A percentile compares a stretch with the other conserved stretches of the same genome.
Conservation (phyloP, 2,329 filamentous ascomycete genomes). For the Colletotrichum aenigma region DNA sequence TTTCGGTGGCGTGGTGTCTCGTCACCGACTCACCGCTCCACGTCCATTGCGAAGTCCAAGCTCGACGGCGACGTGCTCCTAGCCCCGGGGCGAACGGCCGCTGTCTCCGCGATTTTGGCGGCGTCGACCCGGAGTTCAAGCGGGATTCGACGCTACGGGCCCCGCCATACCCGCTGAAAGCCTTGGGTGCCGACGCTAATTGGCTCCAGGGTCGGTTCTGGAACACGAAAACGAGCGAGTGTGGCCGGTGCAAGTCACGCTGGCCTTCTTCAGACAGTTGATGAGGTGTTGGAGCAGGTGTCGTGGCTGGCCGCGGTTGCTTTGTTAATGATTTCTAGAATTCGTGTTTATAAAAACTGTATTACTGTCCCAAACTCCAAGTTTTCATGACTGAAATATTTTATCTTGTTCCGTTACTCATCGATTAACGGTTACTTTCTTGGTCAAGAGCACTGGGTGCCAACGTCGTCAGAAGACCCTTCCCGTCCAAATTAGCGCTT, state of each 20-base stretch:
- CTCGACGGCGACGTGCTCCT: not conserved
- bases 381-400: not conserved
- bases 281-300: not conserved
- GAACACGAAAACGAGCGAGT: slow-evolving; percentile 12
- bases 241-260: slow-evolving; percentile 6
- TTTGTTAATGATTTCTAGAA: not conserved
- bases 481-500: slow-evolving; percentile 1
- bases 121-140: slow-evolving; percentile 16
- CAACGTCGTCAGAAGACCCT: not conserved
- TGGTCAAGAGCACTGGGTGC: not conserved
- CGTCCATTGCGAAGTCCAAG: not conserved
- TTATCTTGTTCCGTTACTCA: not conserved
- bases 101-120: slow-evolving; percentile 6
- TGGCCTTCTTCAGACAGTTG: not conserved
- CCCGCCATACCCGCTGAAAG: not conserved
- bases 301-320: not conserved
- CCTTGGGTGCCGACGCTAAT: not conserved
- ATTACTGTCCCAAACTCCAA: not conserved
- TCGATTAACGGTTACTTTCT: not conserved
- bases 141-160: not conserved
- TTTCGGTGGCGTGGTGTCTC: not conserved
- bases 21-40: not conserved
- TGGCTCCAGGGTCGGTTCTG: not conserved
- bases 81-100: not conserved
- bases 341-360: not conserved